Evolutionary conservation across 805 yeast species (phyloP).

Genomic region (Ogataea nitratoaversa): DNA sequence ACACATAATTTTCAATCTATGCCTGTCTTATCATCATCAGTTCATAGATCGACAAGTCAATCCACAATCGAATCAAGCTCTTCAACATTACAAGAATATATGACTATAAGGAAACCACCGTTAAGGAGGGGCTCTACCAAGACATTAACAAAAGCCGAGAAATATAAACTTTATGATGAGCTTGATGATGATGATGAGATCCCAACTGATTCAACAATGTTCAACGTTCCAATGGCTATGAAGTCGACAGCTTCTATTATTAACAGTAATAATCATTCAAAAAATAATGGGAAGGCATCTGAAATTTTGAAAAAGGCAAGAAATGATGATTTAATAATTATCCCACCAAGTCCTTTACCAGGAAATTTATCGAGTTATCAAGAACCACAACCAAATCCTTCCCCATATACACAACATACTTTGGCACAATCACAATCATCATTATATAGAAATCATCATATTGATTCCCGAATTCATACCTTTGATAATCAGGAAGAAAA

Average conservation of each 20-base stretch:
- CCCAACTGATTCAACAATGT: conserved; percentile 38
- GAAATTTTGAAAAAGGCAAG: conserved; percentile 25
- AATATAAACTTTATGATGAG: conserved; percentile 29
- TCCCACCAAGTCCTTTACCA: conserved; percentile 47
- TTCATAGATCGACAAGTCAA: conserved; percentile 8
- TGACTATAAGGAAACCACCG: conserved; percentile 1
- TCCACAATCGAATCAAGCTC: conserved; percentile 7
- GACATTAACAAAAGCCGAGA: conserved; percentile 22
- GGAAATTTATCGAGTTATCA: conserved; percentile 26
- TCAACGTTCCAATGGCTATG: conserved; percentile 51
- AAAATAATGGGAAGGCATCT: conserved; percentile 11
- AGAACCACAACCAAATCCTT: conserved; percentile 1
- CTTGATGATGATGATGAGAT: conserved; percentile 34
- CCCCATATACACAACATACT: neutral
- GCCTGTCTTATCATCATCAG: conserved; percentile 10
- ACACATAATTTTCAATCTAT: conserved; percentile 14
- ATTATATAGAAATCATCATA: neutral
- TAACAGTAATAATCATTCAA: conserved; percentile 8
- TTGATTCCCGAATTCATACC: neutral
- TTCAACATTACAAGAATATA: conserved; percentile 7
- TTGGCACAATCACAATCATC: neutral
- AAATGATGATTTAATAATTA: conserved; percentile 26
- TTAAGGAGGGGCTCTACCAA: conserved; percentile 8
- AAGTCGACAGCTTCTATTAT: conserved; percentile 30
- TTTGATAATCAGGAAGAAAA: too few species aligned